A percentile compares a stretch with the other conserved stretches of the same genome.
Evolutionary conservation across 208 protist species (phyloP).

Genomic region (Borovskyia barvae): DNA sequence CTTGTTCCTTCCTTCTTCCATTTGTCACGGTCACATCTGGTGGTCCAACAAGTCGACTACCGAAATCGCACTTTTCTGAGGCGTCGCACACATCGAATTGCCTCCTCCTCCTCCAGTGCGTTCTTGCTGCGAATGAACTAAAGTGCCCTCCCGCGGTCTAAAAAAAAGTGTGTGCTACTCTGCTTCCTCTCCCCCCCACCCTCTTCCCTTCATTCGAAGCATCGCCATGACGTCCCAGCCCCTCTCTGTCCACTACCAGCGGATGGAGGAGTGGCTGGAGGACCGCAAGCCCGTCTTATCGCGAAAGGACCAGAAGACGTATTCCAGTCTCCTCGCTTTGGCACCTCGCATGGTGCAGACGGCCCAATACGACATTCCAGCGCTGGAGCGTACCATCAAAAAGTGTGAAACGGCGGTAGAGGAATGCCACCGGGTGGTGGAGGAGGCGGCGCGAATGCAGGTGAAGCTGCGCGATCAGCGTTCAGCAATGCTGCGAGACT

Average conservation of each 20-base stretch:
- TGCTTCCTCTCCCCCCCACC: no score
- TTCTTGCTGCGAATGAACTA: no score
- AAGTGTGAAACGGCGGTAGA: conserved; percentile 36
- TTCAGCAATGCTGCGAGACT: conserved; percentile 27
- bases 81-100: no score
- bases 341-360: conserved; percentile 56
- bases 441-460: conserved; percentile 40
- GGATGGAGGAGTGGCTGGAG: conserved; percentile 82
- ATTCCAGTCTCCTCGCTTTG: conserved; percentile 32
- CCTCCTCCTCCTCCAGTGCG: no score
- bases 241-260: conserved; percentile 73
- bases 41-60: no score
- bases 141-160: no score
- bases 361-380: conserved; percentile 72
- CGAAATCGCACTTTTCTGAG: no score
- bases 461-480: conserved; percentile 35
- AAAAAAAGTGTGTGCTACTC: no score
- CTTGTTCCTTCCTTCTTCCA: no score
- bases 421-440: conserved; percentile 53
- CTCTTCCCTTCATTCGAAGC: no score
- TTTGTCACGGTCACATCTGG: no score
- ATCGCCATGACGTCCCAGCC: conserved; percentile 47
- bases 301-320: conserved; percentile 54
- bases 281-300: conserved; percentile 55
- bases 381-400: conserved; percentile 55